Evolutionary conservation across 2,329 filamentous ascomycete genomes (phyloP), one percentile per base, ranked within the genome.

Genomic region (Arthrobotrys sinensis): DNA sequence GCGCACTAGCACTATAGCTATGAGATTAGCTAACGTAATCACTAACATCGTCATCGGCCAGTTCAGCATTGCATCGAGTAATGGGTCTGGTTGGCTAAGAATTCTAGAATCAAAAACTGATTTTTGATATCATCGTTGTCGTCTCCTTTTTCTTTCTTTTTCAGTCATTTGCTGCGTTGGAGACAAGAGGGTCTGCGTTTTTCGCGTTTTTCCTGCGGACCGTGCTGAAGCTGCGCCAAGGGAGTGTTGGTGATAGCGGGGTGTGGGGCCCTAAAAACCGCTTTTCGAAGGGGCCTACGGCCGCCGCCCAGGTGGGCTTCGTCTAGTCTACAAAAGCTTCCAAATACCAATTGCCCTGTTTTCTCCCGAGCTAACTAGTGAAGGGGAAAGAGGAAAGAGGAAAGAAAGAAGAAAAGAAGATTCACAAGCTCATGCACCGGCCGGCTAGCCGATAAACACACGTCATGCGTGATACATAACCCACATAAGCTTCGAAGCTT

Each of bases 161-260:
- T 68, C 43, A 28, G 24, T 28, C 24, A 28, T 28, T 28, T 28
- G 24, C 24, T 28, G 24, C 24, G 24, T 28, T 28, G 2, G 46
- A 21, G 28, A 19, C 19, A 48, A 21, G 45, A 50, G 45, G 10
- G n/a, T 43, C 36, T 53, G 55, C 67, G 67, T 71, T 48, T 71
- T 32, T 64, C 55, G 66, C 53, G 45, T 71, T 71, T 53, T 69
- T n/a, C 28, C 24, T 24, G 24, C 43, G 21, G 43, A 45, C n/a
- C 5, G 10, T 45, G 40, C 24, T 28, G 2, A 28, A 28, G 5
- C n/a, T 48, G 45, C 45, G 19, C 16, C 45, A 14, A 8, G 8
- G 14, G 14, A 12, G 12, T 19, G 24, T 45, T 28, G 38, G 21
- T 32, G 60, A 24, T 65, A 52, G 34, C 46, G 34, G 52, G 24